Conservation (phyloP, 768 basidiomycete species). For the Exidia glandulosa region DNA sequence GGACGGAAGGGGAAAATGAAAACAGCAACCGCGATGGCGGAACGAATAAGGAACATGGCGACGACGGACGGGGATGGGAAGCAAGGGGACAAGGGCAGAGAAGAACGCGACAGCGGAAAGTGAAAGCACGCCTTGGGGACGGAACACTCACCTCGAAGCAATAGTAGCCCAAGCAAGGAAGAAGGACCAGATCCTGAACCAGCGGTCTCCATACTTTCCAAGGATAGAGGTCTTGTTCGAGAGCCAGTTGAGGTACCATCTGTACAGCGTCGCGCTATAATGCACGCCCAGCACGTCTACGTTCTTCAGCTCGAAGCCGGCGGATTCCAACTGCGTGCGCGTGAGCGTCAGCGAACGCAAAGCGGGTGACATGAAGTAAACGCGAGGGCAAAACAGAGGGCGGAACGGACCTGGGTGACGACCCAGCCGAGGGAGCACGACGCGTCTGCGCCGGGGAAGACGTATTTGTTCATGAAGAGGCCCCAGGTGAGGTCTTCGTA, state of each 20-base stretch:
- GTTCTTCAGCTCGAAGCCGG: constrained; percentile 95
- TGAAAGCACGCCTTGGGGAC: too few relatives aligned
- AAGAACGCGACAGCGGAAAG: too few relatives aligned
- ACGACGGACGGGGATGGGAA: too few relatives aligned
- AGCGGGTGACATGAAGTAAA: too few relatives aligned
- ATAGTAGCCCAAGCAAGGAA: constrained; percentile 94
- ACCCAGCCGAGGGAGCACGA: constrained; percentile 95
- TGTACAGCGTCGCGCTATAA: constrained; percentile 81
- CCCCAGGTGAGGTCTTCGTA: constrained; percentile 98
- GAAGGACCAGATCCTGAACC: constrained; percentile 94
- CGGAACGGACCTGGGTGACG: constrained; percentile 51
- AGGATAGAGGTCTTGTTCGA: constrained; percentile 83
- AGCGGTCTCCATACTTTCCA: constrained; percentile 82
- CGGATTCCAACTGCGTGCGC: constrained; percentile 63
- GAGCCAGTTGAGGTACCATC: constrained; percentile 98
- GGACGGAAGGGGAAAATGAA: too few relatives aligned
- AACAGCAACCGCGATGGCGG: too few relatives aligned
- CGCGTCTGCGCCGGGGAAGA: constrained; percentile 98
- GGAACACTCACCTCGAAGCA: too few relatives aligned
- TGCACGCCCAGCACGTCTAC: constrained; percentile 96
- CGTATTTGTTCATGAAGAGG: constrained; percentile 94
- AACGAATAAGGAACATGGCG: too few relatives aligned
- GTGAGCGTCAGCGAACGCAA: too few relatives aligned
- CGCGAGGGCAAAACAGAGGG: too few relatives aligned
- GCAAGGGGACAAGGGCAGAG: too few relatives aligned